Percentiles rank a stretch among this genome's conserved stretches.
phyloP scores from a whole-genome alignment of 1,284 basidiomycete genomes.

The Tetrapyrgos nigripes region DNA sequence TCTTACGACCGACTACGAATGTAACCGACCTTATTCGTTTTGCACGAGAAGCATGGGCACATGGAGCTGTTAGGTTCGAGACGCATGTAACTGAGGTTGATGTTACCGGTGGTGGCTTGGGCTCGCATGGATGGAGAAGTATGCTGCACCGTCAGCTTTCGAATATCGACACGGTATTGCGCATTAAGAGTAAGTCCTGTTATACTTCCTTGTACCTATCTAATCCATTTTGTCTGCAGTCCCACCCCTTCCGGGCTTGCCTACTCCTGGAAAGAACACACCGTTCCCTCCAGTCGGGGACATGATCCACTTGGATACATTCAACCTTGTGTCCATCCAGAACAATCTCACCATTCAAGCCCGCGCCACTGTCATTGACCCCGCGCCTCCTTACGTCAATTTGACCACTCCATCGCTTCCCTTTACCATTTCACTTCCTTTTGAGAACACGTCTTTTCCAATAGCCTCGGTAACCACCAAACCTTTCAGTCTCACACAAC shows the following conservation, averaged over 20 bases:
- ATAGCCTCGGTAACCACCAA: constrained; percentile 60
- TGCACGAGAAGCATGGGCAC: constrained; percentile 62
- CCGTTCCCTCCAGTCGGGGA: constrained; percentile 63
- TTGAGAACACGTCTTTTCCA: constrained; percentile 35
- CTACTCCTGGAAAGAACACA: constrained; percentile 55
- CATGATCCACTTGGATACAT: constrained; percentile 64
- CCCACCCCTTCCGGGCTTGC: constrained; percentile 68
- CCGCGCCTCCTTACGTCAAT: constrained; percentile 52
- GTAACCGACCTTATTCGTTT: constrained; percentile 55
- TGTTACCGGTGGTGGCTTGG: constrained; percentile 58
- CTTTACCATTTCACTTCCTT: constrained; percentile 59
- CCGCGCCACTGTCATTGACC: constrained; percentile 64
- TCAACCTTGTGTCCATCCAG: constrained; percentile 56
- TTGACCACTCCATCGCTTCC: constrained; percentile 61
- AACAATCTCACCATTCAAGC: constrained; percentile 55
- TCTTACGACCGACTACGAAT: constrained; percentile 62
- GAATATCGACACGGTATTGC: constrained; percentile 52
- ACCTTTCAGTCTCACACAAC: constrained; percentile 65
- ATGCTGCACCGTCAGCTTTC: constrained; percentile 47
- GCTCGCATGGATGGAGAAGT: constrained; percentile 56
- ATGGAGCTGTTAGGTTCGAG: constrained; percentile 53
- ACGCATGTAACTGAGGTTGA: constrained; percentile 47
- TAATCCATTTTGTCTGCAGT: constrained; percentile 45
- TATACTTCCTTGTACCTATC: not conserved
- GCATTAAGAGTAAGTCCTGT: constrained; percentile 55